phyloP scores from a whole-genome alignment of 1,284 basidiomycete species.

The Boletus smithii region DNA sequence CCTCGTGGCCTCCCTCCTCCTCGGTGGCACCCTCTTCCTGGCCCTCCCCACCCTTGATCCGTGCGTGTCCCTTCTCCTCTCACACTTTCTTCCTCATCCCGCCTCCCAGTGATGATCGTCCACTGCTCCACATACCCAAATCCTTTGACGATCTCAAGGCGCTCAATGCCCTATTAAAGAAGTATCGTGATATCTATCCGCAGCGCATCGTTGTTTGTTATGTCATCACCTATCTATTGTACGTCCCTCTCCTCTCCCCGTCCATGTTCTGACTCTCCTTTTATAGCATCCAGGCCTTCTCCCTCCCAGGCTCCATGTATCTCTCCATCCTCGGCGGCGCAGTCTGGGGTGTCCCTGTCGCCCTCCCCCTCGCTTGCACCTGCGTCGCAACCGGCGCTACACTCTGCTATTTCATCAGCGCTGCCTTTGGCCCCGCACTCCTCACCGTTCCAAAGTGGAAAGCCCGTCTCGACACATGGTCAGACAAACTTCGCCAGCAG shows the following conservation, averaged over 20 bases:
- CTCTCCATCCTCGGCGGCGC: constrained; percentile 95
- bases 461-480: constrained; percentile 78
- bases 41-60: constrained; percentile 76
- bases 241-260: constrained; percentile 26
- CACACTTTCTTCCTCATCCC: neutral
- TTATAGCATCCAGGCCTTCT: constrained; percentile 89
- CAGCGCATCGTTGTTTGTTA: constrained; percentile 80
- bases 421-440: constrained; percentile 85
- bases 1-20: constrained; percentile 59
- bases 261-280: constrained; percentile 16
- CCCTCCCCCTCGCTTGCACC: constrained; percentile 87
- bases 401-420: constrained; percentile 90
- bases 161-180: constrained; percentile 80
- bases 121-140: constrained; percentile 73
- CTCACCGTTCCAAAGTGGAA: constrained; percentile 85
- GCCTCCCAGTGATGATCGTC: constrained; percentile 62
- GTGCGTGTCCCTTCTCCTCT: constrained; percentile 43
- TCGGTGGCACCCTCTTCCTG: constrained; percentile 74
- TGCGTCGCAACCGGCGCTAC: constrained; percentile 91
- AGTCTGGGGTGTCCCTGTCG: constrained; percentile 89
- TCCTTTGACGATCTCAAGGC: constrained; percentile 81
- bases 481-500: constrained; percentile 66
- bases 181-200: constrained; percentile 84
- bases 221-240: constrained; percentile 91
- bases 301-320: constrained; percentile 97